Base-by-base conservation (phyloP, 2,329 filamentous ascomycete genomes). In the Anthostomella pinea region DNA sequence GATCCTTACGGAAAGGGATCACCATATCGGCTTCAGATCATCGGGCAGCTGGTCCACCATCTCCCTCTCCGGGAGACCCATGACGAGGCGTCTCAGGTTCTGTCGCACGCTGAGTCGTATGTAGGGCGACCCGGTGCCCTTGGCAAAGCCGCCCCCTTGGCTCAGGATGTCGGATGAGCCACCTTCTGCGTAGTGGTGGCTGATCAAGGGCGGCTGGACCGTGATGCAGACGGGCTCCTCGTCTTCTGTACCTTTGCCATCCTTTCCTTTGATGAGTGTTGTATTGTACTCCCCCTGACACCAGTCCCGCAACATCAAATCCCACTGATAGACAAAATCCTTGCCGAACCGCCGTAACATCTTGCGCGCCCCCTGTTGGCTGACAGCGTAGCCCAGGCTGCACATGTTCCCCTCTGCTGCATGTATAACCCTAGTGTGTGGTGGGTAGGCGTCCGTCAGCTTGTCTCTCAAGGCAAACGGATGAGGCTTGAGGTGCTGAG, bases 381-480 rank as follows among this genome's bases (percentile, higher is more conserved):
- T 61, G 5, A 68, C 59, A 2, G 64, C 65, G 45, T 67, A 68
- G 3, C 57, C 63, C 15, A 62, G 53, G 14, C 49, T 56, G 41
- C 65, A 68, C 16, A 57, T 51, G 8, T 57, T 60, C 13, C 51
- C 51, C n/a, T 46, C 39, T 2, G 56, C 54, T 1, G 51, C 54
- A 28, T 60, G 62, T 17, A 65, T 54, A 24, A 63, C 51, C 6
- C 65, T 62, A 6, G 65, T 65, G 26, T 64, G 61, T 6, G 58
- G 51, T 8, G 55, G 48, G 28, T 54, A 53, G 7, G 35, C 36
- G n/a, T 46, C 37, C 8, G 42, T 50, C 16, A 49, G 47, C 16
- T 36, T 31, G 39, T 56, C 51, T 13, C 10, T 37, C 2, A 45
- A 23, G 13, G 53, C 46, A 13, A 54, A 56, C 3, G 50, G 51